Evolutionary conservation across 257 asterid species (phyloP).

Genomic region (Buddleja alternifolia): DNA sequence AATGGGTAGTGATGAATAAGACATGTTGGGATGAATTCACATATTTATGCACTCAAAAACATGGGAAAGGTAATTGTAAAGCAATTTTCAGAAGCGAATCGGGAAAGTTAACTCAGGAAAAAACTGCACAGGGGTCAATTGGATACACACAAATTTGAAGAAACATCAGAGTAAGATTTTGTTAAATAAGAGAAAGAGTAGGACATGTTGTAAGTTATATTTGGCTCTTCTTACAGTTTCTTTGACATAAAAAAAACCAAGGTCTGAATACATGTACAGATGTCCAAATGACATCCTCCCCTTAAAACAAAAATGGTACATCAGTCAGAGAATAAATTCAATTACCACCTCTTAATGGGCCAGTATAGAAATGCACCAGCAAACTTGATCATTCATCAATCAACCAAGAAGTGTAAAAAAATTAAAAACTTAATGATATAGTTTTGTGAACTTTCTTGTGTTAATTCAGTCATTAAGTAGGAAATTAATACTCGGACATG

Average conservation of each 20-base stretch:
- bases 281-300: neutral
- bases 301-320: neutral
- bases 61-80: conserved; percentile 20
- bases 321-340: neutral
- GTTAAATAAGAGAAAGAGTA: neutral
- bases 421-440: conserved; percentile 13
- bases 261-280: neutral
- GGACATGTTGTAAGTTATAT: neutral
- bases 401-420: neutral
- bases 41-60: conserved; percentile 26
- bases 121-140: conserved; percentile 21
- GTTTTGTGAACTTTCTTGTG: too few relatives aligned
- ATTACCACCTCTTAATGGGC: neutral
- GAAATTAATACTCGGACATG: too few relatives aligned
- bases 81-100: conserved; percentile 16
- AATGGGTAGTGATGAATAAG: conserved; percentile 36
- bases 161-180: neutral
- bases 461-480: too few relatives aligned
- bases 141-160: neutral
- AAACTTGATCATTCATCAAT: neutral
- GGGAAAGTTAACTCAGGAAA: neutral
- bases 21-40: conserved; percentile 26
- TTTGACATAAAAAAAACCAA: neutral
- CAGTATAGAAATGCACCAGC: neutral
- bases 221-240: neutral